Conservation (phyloP, 2,329 filamentous ascomycete genomes). For the Diplodia mutila region DNA sequence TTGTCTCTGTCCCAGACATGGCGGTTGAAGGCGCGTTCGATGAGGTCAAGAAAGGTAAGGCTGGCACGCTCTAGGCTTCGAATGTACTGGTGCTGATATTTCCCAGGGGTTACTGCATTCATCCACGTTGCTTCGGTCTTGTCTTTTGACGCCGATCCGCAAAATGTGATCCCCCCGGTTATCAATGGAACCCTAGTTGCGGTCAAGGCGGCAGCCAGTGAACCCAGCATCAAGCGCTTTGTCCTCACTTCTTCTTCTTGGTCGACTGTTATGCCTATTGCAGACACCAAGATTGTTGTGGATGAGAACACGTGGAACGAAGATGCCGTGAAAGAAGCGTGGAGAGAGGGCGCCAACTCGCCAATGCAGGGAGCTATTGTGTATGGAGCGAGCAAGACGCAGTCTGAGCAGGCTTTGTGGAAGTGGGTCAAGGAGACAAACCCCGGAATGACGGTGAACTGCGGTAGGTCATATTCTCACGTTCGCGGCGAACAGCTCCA, state of each 20-base stretch:
- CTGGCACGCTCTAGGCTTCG: not conserved
- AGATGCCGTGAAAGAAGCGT: slow-evolving; percentile 37
- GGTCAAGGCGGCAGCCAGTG: slow-evolving; percentile 47
- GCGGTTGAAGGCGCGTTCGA: slow-evolving; percentile 34
- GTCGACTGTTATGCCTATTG: slow-evolving; percentile 34
- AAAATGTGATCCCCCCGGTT: slow-evolving; percentile 49
- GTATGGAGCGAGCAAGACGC: slow-evolving; percentile 50
- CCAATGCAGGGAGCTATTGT: slow-evolving; percentile 31
- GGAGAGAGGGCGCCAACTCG: slow-evolving; percentile 32
- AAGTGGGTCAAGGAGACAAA: slow-evolving; percentile 46
- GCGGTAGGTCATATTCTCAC: slow-evolving; percentile 28
- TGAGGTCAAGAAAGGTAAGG: slow-evolving; percentile 33
- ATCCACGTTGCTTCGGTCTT: slow-evolving; percentile 52
- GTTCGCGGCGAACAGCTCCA: too few relatives aligned
- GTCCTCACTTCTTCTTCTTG: slow-evolving; percentile 51
- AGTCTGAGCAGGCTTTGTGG: slow-evolving; percentile 49
- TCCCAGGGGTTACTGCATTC: slow-evolving; percentile 46
- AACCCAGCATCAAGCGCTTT: slow-evolving; percentile 48
- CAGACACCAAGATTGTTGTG: slow-evolving; percentile 36
- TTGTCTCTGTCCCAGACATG: slow-evolving; percentile 39
- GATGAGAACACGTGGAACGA: slow-evolving; percentile 41
- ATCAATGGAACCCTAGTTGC: slow-evolving; percentile 44
- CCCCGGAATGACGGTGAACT: slow-evolving; percentile 46
- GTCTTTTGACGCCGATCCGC: slow-evolving; percentile 41
- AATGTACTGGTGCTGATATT: not conserved